Evolutionary conservation across 257 asterid genomes (phyloP).

Genomic region (Nicotiana knightiana): DNA sequence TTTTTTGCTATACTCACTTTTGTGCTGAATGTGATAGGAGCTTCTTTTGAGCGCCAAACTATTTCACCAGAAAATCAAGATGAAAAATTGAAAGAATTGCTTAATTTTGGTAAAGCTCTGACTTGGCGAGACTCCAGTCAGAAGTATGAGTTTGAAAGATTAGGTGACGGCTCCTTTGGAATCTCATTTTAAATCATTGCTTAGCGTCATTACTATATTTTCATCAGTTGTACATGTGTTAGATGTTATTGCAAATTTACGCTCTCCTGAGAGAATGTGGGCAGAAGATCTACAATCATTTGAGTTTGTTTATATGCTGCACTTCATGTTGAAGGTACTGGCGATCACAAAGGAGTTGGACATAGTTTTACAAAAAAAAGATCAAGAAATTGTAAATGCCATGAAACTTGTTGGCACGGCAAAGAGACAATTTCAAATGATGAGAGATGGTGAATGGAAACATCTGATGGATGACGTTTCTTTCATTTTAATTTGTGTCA

Average conservation of each 20-base stretch:
- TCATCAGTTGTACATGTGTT: neutral
- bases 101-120: neutral
- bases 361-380: neutral
- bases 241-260: neutral
- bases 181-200: neutral
- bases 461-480: neutral
- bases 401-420: neutral
- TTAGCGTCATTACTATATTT: neutral
- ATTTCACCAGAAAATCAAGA: neutral
- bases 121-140: neutral
- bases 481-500: neutral
- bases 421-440: neutral
- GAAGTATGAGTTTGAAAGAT: neutral
- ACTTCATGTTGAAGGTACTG: neutral
- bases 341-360: neutral
- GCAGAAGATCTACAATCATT: neutral
- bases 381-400: neutral
- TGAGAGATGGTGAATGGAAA: constrained; percentile 1
- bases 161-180: neutral
- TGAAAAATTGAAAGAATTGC: neutral
- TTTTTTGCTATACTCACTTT: neutral
- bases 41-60: neutral
- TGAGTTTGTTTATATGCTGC: neutral
- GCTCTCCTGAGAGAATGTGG: neutral
- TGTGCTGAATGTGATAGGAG: neutral